Evolutionary conservation across 78 protist species (phyloP).

Genomic region (Diacronema lutheri): DNA sequence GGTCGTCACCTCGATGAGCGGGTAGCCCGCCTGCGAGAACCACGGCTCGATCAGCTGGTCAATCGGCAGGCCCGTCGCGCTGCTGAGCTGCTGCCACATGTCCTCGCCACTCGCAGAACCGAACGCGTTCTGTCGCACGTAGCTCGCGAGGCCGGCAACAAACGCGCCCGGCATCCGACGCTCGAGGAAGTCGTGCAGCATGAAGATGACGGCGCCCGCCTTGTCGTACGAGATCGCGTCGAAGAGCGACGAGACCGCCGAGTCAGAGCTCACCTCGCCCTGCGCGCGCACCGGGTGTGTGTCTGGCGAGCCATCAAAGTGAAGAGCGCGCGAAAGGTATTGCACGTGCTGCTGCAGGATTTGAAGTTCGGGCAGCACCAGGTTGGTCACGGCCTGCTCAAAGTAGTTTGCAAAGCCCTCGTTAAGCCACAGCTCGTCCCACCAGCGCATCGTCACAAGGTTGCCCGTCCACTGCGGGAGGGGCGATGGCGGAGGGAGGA

Average conservation of each 20-base stretch:
- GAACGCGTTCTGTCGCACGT: too few species aligned
- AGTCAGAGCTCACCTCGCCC: not conserved
- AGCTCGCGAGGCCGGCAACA: too few species aligned
- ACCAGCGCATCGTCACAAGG: slow-evolving; percentile 54
- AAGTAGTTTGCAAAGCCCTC: slow-evolving; percentile 68
- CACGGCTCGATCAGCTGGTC: too few species aligned
- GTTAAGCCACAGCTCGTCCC: slow-evolving; percentile 72
- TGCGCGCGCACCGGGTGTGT: not conserved
- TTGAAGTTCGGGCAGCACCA: not conserved
- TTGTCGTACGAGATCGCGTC: slow-evolving; percentile 9
- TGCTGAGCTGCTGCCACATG: too few species aligned
- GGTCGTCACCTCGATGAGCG: too few species aligned
- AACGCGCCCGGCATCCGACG: too few species aligned
- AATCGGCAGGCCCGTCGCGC: too few species aligned
- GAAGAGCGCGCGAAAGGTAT: not conserved
- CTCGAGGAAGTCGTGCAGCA: too few species aligned
- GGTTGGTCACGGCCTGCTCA: not conserved
- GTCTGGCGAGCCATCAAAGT: not conserved
- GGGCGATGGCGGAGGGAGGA: too few species aligned
- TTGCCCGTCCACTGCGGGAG: slow-evolving; percentile 64
- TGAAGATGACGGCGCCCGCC: not conserved
- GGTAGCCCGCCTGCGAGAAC: too few species aligned
- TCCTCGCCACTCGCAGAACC: too few species aligned
- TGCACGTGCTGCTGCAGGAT: not conserved
- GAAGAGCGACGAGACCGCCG: not conserved